Evolutionary conservation across 176 grass and related monocot genomes (phyloP).

Genomic region (Oryza australiensis): DNA sequence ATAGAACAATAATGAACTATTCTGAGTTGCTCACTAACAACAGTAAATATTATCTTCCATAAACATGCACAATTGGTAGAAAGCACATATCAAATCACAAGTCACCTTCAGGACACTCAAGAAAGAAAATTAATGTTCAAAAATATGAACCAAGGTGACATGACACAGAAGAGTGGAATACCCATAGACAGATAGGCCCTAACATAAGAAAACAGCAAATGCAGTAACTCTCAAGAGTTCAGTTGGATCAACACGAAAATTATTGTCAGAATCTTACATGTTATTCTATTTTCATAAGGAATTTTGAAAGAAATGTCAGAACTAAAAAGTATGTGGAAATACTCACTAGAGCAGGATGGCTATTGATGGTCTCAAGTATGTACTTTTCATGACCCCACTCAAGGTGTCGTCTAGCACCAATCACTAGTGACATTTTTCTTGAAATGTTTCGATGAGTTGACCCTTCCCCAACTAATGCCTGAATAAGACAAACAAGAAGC

Average conservation of each 20-base stretch:
- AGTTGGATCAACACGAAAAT: not conserved
- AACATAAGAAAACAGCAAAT: slow-evolving; percentile 1
- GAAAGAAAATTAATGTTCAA: not conserved
- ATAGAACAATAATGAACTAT: not conserved
- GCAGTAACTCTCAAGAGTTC: not conserved
- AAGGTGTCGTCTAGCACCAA: slow-evolving; percentile 84
- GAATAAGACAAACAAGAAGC: slow-evolving; percentile 39
- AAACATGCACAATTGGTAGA: not conserved
- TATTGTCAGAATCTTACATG: slow-evolving; percentile 28
- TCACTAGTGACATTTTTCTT: slow-evolving; percentile 81
- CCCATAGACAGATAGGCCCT: not conserved
- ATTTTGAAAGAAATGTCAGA: slow-evolving; percentile 27
- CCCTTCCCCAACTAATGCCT: slow-evolving; percentile 93
- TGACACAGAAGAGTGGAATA: not conserved
- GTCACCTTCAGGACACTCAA: slow-evolving; percentile 10
- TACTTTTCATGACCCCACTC: slow-evolving; percentile 99
- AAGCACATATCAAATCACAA: not conserved
- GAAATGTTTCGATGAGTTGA: slow-evolving; percentile 54
- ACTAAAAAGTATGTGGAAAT: slow-evolving; percentile 18
- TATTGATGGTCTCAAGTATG: slow-evolving; percentile 88
- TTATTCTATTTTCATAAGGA: slow-evolving; percentile 16
- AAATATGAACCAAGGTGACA: slow-evolving; percentile 9
- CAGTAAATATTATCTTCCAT: not conserved
- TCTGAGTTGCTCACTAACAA: not conserved
- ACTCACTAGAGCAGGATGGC: slow-evolving; percentile 73